Conservation (phyloP, 2,329 filamentous ascomycete species). For the Diaporthe aspalathi region DNA sequence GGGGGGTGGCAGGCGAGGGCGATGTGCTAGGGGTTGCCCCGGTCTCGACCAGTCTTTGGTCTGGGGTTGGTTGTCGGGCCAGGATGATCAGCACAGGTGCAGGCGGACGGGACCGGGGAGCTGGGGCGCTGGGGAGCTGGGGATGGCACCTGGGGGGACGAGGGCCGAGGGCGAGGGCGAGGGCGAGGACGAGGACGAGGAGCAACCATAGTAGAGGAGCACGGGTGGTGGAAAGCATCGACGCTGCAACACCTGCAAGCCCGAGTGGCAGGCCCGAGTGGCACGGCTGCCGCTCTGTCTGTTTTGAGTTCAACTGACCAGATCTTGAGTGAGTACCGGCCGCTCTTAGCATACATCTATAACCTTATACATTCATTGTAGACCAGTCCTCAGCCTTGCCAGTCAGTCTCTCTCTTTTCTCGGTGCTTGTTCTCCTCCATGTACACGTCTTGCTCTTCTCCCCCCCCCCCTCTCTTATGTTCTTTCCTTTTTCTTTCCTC, state of each 20-base stretch:
- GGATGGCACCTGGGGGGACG: too few relatives aligned
- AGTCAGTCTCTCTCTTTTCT: too few relatives aligned
- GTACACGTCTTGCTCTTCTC: not conserved
- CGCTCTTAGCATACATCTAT: not conserved
- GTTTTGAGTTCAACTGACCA: too few relatives aligned
- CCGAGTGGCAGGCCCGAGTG: too few relatives aligned
- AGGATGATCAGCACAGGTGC: slow-evolving; percentile 1
- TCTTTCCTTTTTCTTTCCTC: not conserved
- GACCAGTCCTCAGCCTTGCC: not conserved
- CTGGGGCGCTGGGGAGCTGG: not conserved
- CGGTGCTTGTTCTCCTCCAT: too few relatives aligned
- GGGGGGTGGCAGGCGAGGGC: not conserved
- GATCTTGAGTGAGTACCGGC: too few relatives aligned
- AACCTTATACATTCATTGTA: not conserved
- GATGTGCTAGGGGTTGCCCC: slow-evolving; percentile 1
- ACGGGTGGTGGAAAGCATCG: not conserved
- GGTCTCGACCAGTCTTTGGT: not conserved
- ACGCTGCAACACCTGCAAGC: too few relatives aligned
- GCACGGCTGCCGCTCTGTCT: too few relatives aligned
- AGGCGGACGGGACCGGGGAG: not conserved
- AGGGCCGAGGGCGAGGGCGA: too few relatives aligned
- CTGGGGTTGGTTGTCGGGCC: not conserved
- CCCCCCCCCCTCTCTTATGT: not conserved
- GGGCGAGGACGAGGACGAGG: not conserved
- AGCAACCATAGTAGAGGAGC: not conserved